Evolutionary conservation across 1,139 yeast species (phyloP), one percentile per base, ranked within the genome.

Genomic region (Diutina pseudorugosa): DNA sequence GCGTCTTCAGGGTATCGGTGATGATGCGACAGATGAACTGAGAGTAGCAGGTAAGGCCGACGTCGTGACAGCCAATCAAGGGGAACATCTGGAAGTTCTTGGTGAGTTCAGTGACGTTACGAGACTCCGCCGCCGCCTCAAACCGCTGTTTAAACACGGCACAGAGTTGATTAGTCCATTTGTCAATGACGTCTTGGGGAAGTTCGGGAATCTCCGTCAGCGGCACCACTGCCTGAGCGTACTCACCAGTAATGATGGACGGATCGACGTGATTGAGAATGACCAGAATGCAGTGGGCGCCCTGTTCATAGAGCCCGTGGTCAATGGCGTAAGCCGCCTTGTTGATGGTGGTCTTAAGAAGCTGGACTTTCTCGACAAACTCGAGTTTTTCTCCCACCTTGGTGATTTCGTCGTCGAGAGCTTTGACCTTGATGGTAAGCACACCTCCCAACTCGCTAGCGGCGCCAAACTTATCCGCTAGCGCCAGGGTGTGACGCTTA

Each of bases 41-140:
- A 9, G 96, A 85, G 65, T 93, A 93, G 57, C 90, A 81, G 51
- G 79, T 79, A 52, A 94, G 69, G 0, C 99, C 99, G 20, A 77
- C 69, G 47, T 77, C 77, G 54, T 82, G 81, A 60, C 83, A 79
- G 9, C 87, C 86, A 41, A 94, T 84, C 55, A 90, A 72, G 3
- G 99, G 99, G 65, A 93, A 91, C 57, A 90, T 71, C 61, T 87
- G 87, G 68, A 93, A 93, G 63, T 80, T 87, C 53, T 81, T 74
- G 0, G 97, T 88, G 54, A 93, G 70, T 53, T 80, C 76, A 48
- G 78, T 82, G 55, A 87, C 87, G 61, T 89, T 82, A 55, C 80
- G 80, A 0, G 70, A 68, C 23, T 69, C 65, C 0, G 96, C 86
- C 0, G 97, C 96, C 43, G 73, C 75, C 50, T 75, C 75, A 65